A percentile compares a stretch with the other conserved stretches of the same genome.
phyloP scores from a whole-genome alignment of 345 rosid species.

The Cardamine resedifolia region DNA sequence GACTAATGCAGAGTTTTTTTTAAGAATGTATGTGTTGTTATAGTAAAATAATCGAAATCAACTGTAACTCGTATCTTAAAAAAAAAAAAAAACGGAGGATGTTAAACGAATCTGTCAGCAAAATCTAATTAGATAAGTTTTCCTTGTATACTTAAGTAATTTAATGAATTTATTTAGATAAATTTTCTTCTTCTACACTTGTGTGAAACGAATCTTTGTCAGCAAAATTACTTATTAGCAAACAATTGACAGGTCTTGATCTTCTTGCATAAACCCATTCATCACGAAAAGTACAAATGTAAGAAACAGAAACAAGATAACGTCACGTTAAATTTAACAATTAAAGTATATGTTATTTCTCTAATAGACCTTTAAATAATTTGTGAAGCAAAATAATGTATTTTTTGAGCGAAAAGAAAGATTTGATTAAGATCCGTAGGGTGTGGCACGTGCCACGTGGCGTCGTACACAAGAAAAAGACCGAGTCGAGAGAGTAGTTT shows the following conservation, averaged over 20 bases:
- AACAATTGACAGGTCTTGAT: neutral
- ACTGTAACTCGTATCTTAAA: neutral
- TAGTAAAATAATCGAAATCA: neutral
- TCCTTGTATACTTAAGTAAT: neutral
- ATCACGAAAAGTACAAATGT: conserved; percentile 19
- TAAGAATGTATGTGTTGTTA: conserved; percentile 3
- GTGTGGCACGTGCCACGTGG: conserved; percentile 37
- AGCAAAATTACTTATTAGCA: neutral
- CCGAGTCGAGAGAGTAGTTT: conserved; percentile 26
- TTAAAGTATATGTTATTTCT: conserved; percentile 6
- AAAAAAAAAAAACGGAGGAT: neutral
- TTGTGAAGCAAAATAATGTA: conserved; percentile 1
- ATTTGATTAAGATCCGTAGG: neutral
- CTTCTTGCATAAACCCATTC: neutral
- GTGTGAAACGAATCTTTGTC: neutral
- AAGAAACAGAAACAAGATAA: neutral
- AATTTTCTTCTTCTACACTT: too few species aligned
- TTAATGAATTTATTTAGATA: neutral
- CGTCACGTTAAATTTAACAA: conserved; percentile 13
- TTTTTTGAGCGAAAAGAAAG: conserved; percentile 3
- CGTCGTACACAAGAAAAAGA: conserved; percentile 27
- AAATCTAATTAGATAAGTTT: neutral
- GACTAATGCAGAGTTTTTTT: conserved; percentile 31
- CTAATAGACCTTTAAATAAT: neutral
- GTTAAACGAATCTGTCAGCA: conserved; percentile 8